Percentiles rank a stretch among this genome's conserved stretches.
phyloP scores from a whole-genome alignment of 192 early-diverging fungal species.

The Coemansia aciculifera region DNA sequence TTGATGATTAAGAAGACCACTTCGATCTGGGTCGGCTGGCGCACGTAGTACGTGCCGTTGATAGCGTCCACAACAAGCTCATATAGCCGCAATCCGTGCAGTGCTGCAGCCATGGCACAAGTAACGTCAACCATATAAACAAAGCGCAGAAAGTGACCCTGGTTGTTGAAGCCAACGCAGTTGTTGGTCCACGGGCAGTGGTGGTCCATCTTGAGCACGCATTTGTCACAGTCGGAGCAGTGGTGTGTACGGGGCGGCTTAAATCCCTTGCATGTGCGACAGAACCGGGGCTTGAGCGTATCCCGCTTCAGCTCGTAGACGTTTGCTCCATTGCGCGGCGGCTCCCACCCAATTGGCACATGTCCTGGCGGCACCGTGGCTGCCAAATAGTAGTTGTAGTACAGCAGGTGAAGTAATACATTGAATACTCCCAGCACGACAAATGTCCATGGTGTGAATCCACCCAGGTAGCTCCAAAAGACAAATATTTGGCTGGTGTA shows the following conservation, averaged over 20 bases:
- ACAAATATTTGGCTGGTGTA: conserved; percentile 64
- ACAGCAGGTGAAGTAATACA: conserved; percentile 70
- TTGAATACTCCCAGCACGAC: conserved; percentile 74
- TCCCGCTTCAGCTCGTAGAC: conserved; percentile 69
- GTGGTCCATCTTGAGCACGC: conserved; percentile 85
- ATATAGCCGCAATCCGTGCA: conserved; percentile 78
- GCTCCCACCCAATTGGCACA: conserved; percentile 61
- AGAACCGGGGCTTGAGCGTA: conserved; percentile 69
- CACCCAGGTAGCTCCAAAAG: conserved; percentile 59
- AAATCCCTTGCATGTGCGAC: conserved; percentile 61
- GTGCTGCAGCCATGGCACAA: conserved; percentile 72
- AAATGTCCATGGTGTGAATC: conserved; percentile 42
- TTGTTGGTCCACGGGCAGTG: conserved; percentile 91
- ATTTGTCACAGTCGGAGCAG: conserved; percentile 70
- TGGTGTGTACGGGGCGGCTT: conserved; percentile 84
- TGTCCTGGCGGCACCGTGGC: conserved; percentile 77
- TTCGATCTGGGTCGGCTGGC: conserved; percentile 62
- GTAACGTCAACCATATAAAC: conserved; percentile 60
- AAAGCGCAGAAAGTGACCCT: conserved; percentile 75
- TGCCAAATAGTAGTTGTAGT: conserved; percentile 84
- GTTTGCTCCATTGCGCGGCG: conserved; percentile 43
- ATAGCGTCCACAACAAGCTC: conserved; percentile 51
- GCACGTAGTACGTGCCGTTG: conserved; percentile 59
- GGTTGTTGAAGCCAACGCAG: conserved; percentile 76
- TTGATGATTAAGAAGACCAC: conserved; percentile 75